Evolutionary conservation across 345 rosid genomes (phyloP).

Genomic region (Eucalyptus urophylla): DNA sequence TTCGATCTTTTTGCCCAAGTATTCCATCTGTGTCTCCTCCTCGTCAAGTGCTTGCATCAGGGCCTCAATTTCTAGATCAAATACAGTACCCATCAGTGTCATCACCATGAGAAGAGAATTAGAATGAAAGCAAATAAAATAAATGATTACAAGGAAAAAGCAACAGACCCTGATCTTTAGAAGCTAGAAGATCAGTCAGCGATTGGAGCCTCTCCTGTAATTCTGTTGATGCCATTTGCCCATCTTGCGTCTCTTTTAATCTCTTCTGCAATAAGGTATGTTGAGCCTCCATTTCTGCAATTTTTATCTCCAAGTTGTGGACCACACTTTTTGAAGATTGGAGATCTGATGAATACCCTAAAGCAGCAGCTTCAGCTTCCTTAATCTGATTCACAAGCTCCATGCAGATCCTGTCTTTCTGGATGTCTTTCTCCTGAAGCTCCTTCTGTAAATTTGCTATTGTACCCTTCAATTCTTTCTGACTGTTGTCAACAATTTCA

Average conservation of each 20-base stretch:
- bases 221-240: conserved; percentile 28
- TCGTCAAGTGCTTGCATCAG: conserved; percentile 97
- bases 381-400: conserved; percentile 88
- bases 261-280: conserved; percentile 35
- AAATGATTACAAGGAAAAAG: background rate
- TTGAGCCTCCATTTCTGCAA: conserved; percentile 34
- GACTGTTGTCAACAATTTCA: conserved; percentile 32
- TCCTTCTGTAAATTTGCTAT: conserved; percentile 69
- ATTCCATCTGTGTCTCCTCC: conserved; percentile 92
- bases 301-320: conserved; percentile 46
- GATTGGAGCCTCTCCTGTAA: conserved; percentile 45
- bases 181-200: conserved; percentile 34
- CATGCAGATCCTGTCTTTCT: conserved; percentile 64
- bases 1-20: conserved; percentile 41
- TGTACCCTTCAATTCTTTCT: conserved; percentile 56
- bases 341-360: conserved; percentile 46
- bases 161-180: conserved; percentile 78
- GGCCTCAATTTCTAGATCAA: conserved; percentile 66
- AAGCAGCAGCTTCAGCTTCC: conserved; percentile 73
- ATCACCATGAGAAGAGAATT: background rate
- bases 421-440: conserved; percentile 89
- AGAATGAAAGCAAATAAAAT: background rate
- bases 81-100: background rate
- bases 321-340: conserved; percentile 41
- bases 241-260: conserved; percentile 48